Evolutionary conservation across 805 yeast species (phyloP).

Genomic region (Candida mattraensis): DNA sequence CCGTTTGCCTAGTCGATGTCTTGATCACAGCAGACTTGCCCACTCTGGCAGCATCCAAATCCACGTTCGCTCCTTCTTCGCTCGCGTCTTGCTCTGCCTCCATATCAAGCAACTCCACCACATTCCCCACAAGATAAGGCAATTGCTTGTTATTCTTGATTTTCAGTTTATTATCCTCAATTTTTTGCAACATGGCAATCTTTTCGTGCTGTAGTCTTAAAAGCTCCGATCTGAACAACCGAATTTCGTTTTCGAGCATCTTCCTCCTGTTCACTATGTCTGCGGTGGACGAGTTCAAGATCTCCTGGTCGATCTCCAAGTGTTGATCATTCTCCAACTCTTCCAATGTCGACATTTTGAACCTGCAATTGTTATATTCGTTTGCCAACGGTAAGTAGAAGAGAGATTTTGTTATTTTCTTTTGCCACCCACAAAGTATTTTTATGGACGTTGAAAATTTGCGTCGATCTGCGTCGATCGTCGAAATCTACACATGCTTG

Average conservation of each 20-base stretch:
- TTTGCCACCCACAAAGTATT: too few relatives aligned
- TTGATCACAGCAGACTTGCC: constrained; percentile 99
- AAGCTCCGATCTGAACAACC: constrained; percentile 88
- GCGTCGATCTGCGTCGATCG: too few relatives aligned
- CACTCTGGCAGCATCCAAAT: constrained; percentile 82
- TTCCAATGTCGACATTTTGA: constrained; percentile 76
- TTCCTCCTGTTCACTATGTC: constrained; percentile 86
- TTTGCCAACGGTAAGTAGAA: too few relatives aligned
- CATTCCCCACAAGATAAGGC: constrained; percentile 95
- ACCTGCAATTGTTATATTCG: too few relatives aligned
- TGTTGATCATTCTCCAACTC: constrained; percentile 63
- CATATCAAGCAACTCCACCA: constrained; percentile 89
- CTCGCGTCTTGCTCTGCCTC: constrained; percentile 78
- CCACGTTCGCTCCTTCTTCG: constrained; percentile 94
- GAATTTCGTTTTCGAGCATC: constrained; percentile 89
- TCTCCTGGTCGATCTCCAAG: constrained; percentile 77
- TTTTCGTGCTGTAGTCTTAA: constrained; percentile 91
- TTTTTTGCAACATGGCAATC: constrained; percentile 87
- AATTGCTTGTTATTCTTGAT: constrained; percentile 93
- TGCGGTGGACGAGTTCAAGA: constrained; percentile 70
- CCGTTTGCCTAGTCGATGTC: constrained; percentile 97
- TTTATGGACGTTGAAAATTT: too few relatives aligned
- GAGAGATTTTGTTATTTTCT: too few relatives aligned
- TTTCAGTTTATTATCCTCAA: constrained; percentile 94
- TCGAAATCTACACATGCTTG: too few relatives aligned